A percentile compares a stretch with the other conserved stretches of the same genome.
These are phyloP conservation scores for Candida labiduridarum DNA, from an alignment of 1,139 yeast species.

Conservation along the genomic window DNA sequence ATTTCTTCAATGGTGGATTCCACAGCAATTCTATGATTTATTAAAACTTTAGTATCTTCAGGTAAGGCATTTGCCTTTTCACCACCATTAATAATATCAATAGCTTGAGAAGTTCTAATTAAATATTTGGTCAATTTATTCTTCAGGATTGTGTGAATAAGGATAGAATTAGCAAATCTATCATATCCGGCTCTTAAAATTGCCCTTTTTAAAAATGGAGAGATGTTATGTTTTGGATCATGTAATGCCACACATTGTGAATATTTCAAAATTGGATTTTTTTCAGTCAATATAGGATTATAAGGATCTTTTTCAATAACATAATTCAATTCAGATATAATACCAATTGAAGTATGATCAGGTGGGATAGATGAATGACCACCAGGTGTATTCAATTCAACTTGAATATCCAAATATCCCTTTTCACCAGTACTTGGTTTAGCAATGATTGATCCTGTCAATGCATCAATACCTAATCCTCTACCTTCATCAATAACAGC, in stretches of 20 bases:
- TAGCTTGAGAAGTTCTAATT: constrained; percentile 41
- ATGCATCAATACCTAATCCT: constrained; percentile 32
- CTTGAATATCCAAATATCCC: constrained; percentile 39
- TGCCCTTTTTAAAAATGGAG: constrained; percentile 24
- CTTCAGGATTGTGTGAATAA: constrained; percentile 21
- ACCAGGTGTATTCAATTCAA: constrained; percentile 43
- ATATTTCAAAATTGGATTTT: constrained; percentile 36
- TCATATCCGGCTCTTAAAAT: constrained; percentile 40
- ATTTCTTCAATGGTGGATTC: constrained; percentile 25
- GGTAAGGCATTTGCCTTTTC: constrained; percentile 47
- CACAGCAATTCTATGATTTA: constrained; percentile 39
- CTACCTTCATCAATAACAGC: constrained; percentile 48
- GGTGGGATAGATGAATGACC: constrained; percentile 52
- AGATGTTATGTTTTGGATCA: constrained; percentile 22
- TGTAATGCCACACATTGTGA: constrained; percentile 44
- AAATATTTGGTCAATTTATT: constrained; percentile 27
- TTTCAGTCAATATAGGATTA: constrained; percentile 30
- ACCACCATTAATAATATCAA: constrained; percentile 41
- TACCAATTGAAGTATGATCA: constrained; percentile 49
- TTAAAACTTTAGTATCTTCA: constrained; percentile 32
- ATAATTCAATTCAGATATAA: constrained; percentile 42
- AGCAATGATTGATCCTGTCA: constrained; percentile 35
- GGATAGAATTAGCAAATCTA: constrained; percentile 31
- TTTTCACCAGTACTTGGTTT: constrained; percentile 45
- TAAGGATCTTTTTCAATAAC: constrained; percentile 42